phyloP scores from a whole-genome alignment of 306 rosid genomes.

The Glycine soja region DNA sequence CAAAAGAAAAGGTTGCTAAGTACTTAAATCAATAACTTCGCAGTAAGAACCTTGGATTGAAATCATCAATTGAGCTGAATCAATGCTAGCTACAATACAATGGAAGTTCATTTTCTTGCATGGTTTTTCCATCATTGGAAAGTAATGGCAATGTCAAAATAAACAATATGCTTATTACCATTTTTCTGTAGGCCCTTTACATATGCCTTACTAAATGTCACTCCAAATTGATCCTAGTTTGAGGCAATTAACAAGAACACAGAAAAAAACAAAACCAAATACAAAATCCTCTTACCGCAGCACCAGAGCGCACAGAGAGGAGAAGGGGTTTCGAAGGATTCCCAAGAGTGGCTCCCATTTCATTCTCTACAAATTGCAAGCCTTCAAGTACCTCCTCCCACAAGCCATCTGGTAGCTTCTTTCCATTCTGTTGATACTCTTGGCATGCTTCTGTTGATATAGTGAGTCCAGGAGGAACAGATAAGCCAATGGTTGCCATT shows the following conservation, averaged over 20 bases:
- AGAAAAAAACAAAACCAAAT: slow-evolving; percentile 15
- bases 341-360: slow-evolving; percentile 83
- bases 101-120: neutral
- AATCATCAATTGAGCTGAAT: neutral
- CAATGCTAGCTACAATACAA: neutral
- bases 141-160: neutral
- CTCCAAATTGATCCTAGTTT: neutral
- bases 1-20: neutral
- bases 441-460: slow-evolving; percentile 97
- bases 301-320: slow-evolving; percentile 95
- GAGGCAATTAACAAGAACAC: neutral
- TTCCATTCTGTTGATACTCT: slow-evolving; percentile 81
- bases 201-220: neutral
- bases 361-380: slow-evolving; percentile 64
- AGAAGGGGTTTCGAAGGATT: slow-evolving; percentile 89
- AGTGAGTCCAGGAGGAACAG: slow-evolving; percentile 96
- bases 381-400: slow-evolving; percentile 93
- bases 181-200: neutral
- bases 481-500: slow-evolving; percentile 93
- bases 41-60: neutral
- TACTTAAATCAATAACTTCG: neutral
- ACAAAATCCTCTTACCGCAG: slow-evolving; percentile 65
- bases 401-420: slow-evolving; percentile 63
- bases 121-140: slow-evolving; percentile 2
- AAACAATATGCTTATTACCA: neutral